phyloP scores from a whole-genome alignment of 2,329 filamentous ascomycete species.

The Exophiala sideris region DNA sequence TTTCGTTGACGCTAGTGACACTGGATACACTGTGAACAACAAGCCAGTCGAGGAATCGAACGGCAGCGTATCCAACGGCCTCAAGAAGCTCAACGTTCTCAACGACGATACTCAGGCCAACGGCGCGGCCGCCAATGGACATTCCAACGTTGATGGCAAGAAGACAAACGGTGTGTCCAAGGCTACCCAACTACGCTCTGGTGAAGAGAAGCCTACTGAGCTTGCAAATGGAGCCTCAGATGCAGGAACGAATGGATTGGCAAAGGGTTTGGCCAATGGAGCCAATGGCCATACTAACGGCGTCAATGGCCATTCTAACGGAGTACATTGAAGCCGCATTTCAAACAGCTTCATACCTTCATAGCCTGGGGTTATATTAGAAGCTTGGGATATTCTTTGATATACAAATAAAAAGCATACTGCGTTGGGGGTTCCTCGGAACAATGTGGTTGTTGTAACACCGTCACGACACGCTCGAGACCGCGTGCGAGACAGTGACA shows the following conservation, averaged over 20 bases:
- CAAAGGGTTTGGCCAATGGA: constrained; percentile 9
- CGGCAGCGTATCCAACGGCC: constrained; percentile 12
- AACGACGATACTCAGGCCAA: constrained; percentile 19
- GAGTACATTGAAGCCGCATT: not conserved
- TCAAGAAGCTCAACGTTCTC: constrained; percentile 25
- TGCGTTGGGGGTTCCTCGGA: no score
- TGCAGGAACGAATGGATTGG: constrained; percentile 7
- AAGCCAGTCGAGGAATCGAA: constrained; percentile 13
- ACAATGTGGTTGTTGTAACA: no score
- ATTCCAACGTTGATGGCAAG: constrained; percentile 2
- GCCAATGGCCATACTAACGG: constrained; percentile 15
- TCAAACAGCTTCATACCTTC: not conserved
- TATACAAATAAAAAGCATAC: no score
- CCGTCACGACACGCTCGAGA: no score
- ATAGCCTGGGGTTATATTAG: not conserved
- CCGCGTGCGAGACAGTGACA: no score
- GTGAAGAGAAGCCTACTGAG: constrained; percentile 16
- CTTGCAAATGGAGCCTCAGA: constrained; percentile 14
- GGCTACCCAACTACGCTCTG: constrained; percentile 18
- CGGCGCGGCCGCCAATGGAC: constrained; percentile 7
- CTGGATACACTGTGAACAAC: constrained; percentile 54
- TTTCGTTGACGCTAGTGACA: constrained; percentile 67
- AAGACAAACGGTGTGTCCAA: constrained; percentile 13
- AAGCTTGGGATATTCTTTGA: no score
- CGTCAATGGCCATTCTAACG: constrained; percentile 3